Percentiles rank a stretch among this genome's conserved stretches.
phyloP scores from a whole-genome alignment of 2,329 filamentous ascomycete genomes.

The Cytospora leucostoma region DNA sequence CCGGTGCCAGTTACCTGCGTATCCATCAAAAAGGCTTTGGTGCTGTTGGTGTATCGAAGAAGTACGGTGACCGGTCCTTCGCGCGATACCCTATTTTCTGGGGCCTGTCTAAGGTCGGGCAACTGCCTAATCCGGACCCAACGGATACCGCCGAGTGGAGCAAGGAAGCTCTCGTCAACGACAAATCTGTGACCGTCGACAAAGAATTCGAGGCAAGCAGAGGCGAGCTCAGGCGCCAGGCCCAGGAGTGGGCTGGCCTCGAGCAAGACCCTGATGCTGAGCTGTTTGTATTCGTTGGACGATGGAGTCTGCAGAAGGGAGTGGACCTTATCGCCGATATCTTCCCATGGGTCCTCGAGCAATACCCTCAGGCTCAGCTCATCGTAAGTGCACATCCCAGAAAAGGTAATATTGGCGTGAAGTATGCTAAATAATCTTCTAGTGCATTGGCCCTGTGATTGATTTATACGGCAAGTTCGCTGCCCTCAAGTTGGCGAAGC shows the following conservation, averaged over 20 bases:
- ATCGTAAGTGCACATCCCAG: slow-evolving; percentile 37
- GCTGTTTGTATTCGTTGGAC: slow-evolving; percentile 67
- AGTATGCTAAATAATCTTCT: background rate
- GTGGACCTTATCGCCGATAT: slow-evolving; percentile 66
- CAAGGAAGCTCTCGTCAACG: slow-evolving; percentile 42
- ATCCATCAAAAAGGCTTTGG: slow-evolving; percentile 69
- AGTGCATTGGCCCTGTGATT: slow-evolving; percentile 62
- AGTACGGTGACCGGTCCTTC: slow-evolving; percentile 67
- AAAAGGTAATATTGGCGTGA: background rate
- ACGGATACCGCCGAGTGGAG: slow-evolving; percentile 63
- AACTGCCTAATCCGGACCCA: slow-evolving; percentile 66
- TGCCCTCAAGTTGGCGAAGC: slow-evolving; percentile 60
- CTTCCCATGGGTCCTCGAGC: slow-evolving; percentile 61
- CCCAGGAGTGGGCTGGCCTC: slow-evolving; percentile 68
- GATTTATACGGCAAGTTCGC: slow-evolving; percentile 69
- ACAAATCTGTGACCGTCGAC: slow-evolving; percentile 54
- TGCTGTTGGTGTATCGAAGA: slow-evolving; percentile 67
- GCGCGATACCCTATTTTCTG: slow-evolving; percentile 70
- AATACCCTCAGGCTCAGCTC: slow-evolving; percentile 59
- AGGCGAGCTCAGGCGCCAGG: slow-evolving; percentile 57
- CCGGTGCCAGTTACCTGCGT: slow-evolving; percentile 65
- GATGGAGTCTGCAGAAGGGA: slow-evolving; percentile 71
- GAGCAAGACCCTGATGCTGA: slow-evolving; percentile 63
- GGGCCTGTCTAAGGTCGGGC: slow-evolving; percentile 64
- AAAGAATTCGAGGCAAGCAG: slow-evolving; percentile 55